Evolutionary conservation across 106 monocot genomes (phyloP).

Genomic region (Triglochin maritima): DNA sequence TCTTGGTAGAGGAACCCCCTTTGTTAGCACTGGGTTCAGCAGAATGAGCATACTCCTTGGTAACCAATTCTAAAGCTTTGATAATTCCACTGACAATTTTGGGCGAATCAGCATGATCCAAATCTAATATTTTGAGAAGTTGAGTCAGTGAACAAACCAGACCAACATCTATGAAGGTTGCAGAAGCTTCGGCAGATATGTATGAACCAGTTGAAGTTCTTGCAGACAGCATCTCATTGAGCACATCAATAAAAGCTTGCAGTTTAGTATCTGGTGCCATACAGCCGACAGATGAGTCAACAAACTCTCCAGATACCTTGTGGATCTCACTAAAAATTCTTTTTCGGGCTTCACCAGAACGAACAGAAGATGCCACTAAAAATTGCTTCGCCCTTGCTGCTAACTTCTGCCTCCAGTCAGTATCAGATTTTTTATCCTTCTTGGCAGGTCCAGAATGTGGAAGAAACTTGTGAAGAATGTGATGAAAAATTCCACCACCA

Average conservation of each 20-base stretch:
- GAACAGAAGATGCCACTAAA: slow-evolving; percentile 82
- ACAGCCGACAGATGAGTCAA: slow-evolving; percentile 40
- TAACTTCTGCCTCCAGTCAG: slow-evolving; percentile 95
- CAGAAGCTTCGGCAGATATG: slow-evolving; percentile 82
- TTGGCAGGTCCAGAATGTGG: slow-evolving; percentile 54
- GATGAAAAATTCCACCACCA: slow-evolving; percentile 64
- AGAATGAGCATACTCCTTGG: slow-evolving; percentile 78
- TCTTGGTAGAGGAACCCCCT: slow-evolving; percentile 38
- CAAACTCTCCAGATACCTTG: slow-evolving; percentile 52
- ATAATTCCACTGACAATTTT: slow-evolving; percentile 77
- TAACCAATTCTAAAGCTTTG: slow-evolving; percentile 82
- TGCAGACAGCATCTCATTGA: slow-evolving; percentile 85
- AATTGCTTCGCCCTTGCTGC: slow-evolving; percentile 81
- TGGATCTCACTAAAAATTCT: slow-evolving; percentile 80
- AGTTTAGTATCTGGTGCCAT: slow-evolving; percentile 36
- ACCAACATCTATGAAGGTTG: slow-evolving; percentile 95
- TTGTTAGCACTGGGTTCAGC: slow-evolving; percentile 48
- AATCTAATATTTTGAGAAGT: slow-evolving; percentile 64
- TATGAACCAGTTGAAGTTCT: slow-evolving; percentile 74
- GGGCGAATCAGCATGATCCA: slow-evolving; percentile 81
- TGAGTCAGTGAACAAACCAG: slow-evolving; percentile 56
- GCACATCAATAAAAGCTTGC: slow-evolving; percentile 81
- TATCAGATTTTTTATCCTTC: slow-evolving; percentile 83
- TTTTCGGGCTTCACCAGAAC: slow-evolving; percentile 73
- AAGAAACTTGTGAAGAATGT: slow-evolving; percentile 82